Evolutionary conservation across 768 basidiomycete species (phyloP), one percentile per base, ranked within the genome.

Genomic region (Mycena floridula): DNA sequence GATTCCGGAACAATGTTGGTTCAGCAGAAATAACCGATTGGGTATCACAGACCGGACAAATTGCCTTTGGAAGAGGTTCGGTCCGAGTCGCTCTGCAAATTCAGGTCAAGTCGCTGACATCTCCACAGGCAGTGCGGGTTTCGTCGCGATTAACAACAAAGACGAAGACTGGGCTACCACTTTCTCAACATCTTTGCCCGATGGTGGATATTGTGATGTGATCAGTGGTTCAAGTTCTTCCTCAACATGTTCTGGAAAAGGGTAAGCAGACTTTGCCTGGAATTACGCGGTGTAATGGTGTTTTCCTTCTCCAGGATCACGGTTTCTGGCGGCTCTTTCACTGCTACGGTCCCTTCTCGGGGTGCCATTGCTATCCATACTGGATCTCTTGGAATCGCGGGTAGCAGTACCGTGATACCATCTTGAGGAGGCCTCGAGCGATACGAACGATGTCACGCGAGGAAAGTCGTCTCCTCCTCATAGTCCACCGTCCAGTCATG

Each of bases 61-160:
- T 85, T 46, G 82, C 82, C 0, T 86, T 84, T 53, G 77, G 78
- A 7, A 62, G 82, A 50, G 82, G 83, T 73, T 45, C 56, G 12
- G 22, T 5, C 23, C 11, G 6, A 35, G 24, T n/a, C n/a, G n/a
- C n/a, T n/a, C n/a, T n/a, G n/a, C n/a, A n/a, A n/a, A n/a, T n/a
- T n/a, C n/a, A n/a, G n/a, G n/a, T 24, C 28, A 43, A 6, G n/a
- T 8, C n/a, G 42, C 5, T 37, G 21, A 40, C 24, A 24, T 27
- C 23, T 26, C 9, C 37, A 11, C 38, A 81, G 78, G 77, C 21
- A 59, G 74, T 1, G 54, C 61, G 27, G 82, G 82, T 2, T 82
- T 78, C 47, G 75, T 82, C 2, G 81, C 73, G 1, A 85, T 85
- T 53, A 85, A 85, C 56, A 84, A 84, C 48, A 71, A 59, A 5